Evolutionary conservation across 192 early-diverging fungal genomes (phyloP).

Genomic region (Oehlia diaphana): DNA sequence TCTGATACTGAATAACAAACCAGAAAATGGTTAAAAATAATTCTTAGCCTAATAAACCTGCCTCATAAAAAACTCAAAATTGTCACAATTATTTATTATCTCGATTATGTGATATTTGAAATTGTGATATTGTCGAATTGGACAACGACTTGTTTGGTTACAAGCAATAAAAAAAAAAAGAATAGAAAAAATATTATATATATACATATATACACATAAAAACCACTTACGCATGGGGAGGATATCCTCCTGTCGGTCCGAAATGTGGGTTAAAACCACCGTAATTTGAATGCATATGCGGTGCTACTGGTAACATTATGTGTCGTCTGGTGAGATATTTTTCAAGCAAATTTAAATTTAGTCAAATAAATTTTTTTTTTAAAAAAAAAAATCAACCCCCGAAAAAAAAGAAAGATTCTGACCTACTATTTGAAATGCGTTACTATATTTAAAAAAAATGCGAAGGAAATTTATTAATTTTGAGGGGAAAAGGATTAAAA

Average conservation of each 20-base stretch:
- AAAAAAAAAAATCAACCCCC: too few relatives aligned
- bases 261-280: slow-evolving; percentile 15
- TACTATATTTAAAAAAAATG: too few relatives aligned
- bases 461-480: too few relatives aligned
- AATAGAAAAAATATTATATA: not conserved
- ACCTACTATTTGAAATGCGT: too few relatives aligned
- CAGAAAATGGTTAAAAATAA: not conserved
- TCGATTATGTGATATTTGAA: not conserved
- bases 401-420: too few relatives aligned
- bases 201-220: not conserved
- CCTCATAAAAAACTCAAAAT: too few relatives aligned
- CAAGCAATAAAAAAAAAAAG: not conserved
- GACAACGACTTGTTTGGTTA: not conserved
- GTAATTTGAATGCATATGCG: slow-evolving; percentile 24
- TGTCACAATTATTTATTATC: not conserved
- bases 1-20: slow-evolving; percentile 18
- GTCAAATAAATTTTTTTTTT: not conserved
- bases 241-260: slow-evolving; percentile 2
- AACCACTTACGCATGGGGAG: slow-evolving; percentile 11
- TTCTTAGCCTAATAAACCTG: not conserved
- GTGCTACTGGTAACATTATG: slow-evolving; percentile 16
- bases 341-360: not conserved
- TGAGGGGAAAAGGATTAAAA: too few relatives aligned
- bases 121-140: not conserved
- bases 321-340: not conserved